phyloP scores from a whole-genome alignment of 2,329 filamentous ascomycete genomes.

The Cercospora janseana region DNA sequence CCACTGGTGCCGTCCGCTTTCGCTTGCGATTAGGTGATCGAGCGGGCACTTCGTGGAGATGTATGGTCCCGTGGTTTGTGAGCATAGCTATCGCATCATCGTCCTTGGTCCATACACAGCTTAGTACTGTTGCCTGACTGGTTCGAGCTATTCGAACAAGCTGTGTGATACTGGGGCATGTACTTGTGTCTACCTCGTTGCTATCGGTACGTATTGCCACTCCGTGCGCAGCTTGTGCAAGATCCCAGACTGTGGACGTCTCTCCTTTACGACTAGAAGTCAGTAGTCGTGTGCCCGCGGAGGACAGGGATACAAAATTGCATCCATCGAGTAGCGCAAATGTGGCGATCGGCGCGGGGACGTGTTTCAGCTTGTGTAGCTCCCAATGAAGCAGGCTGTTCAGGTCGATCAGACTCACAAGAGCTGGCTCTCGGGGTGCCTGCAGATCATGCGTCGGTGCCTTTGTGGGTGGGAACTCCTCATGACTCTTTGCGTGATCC shows the following conservation, averaged over 20 bases:
- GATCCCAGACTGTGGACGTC: slow-evolving; percentile 76
- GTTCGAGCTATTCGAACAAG: slow-evolving; percentile 85
- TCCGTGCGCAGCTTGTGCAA: slow-evolving; percentile 59
- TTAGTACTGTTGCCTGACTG: slow-evolving; percentile 86
- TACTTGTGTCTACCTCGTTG: slow-evolving; percentile 24
- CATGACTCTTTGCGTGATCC: slow-evolving; percentile 21
- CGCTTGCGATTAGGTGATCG: slow-evolving; percentile 39
- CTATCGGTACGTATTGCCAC: slow-evolving; percentile 18
- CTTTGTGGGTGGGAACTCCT: slow-evolving; percentile 70
- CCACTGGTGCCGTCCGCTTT: slow-evolving; percentile 28
- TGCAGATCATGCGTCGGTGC: slow-evolving; percentile 58
- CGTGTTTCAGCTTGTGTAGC: slow-evolving; percentile 47
- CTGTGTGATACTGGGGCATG: slow-evolving; percentile 65
- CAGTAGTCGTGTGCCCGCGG: slow-evolving; percentile 69
- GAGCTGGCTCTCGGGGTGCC: slow-evolving; percentile 62
- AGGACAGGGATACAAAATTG: slow-evolving; percentile 77
- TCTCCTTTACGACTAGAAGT: slow-evolving; percentile 83
- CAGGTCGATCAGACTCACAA: slow-evolving; percentile 73
- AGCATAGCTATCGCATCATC: slow-evolving; percentile 84
- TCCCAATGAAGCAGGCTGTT: slow-evolving; percentile 54
- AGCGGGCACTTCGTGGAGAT: slow-evolving; percentile 78
- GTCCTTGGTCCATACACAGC: slow-evolving; percentile 82
- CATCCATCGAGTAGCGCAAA: slow-evolving; percentile 72
- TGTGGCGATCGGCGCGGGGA: slow-evolving; percentile 63
- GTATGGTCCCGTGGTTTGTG: slow-evolving; percentile 91